phyloP scores from a whole-genome alignment of 306 rosid species.

The Oxytropis ochrocephala region DNA sequence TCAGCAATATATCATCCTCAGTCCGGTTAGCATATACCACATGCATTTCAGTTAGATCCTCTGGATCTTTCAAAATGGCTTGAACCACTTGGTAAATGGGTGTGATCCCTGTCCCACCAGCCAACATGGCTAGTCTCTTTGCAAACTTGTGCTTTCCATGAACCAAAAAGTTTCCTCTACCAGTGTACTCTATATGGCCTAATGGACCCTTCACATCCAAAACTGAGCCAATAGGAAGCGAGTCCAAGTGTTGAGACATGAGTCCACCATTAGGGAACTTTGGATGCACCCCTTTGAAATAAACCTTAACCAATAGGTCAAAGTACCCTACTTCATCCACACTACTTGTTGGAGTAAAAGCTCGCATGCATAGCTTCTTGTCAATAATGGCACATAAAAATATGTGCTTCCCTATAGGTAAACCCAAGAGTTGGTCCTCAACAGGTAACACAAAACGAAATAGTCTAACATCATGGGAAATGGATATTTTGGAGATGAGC shows the following conservation, averaged over 20 bases:
- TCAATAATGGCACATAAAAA: slow-evolving; percentile 53
- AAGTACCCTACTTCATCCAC: slow-evolving; percentile 58
- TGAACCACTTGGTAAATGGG: slow-evolving; percentile 58
- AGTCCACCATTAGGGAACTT: slow-evolving; percentile 68
- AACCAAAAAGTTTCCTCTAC: slow-evolving; percentile 53
- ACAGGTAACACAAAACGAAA: slow-evolving; percentile 60
- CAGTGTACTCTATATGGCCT: slow-evolving; percentile 74
- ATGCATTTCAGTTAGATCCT: slow-evolving; percentile 68
- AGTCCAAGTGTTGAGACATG: slow-evolving; percentile 68
- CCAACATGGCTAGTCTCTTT: slow-evolving; percentile 59
- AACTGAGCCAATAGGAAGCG: slow-evolving; percentile 32
- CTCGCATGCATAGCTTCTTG: slow-evolving; percentile 77
- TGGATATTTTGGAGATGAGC: slow-evolving; percentile 39
- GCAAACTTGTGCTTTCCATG: slow-evolving; percentile 49
- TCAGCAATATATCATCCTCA: slow-evolving; percentile 66
- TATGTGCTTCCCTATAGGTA: slow-evolving; percentile 77
- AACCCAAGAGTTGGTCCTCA: slow-evolving; percentile 53
- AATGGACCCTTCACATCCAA: slow-evolving; percentile 80
- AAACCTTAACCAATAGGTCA: slow-evolving; percentile 66
- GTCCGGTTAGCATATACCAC: slow-evolving; percentile 74
- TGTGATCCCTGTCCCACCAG: slow-evolving; percentile 50
- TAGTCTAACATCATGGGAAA: slow-evolving; percentile 62
- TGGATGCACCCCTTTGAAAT: slow-evolving; percentile 62
- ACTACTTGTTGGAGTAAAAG: slow-evolving; percentile 67
- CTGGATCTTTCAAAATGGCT: slow-evolving; percentile 59